A percentile compares a stretch with the other conserved stretches of the same genome.
Conservation (phyloP, 129 eudicot species). For the Silybum marianum region DNA sequence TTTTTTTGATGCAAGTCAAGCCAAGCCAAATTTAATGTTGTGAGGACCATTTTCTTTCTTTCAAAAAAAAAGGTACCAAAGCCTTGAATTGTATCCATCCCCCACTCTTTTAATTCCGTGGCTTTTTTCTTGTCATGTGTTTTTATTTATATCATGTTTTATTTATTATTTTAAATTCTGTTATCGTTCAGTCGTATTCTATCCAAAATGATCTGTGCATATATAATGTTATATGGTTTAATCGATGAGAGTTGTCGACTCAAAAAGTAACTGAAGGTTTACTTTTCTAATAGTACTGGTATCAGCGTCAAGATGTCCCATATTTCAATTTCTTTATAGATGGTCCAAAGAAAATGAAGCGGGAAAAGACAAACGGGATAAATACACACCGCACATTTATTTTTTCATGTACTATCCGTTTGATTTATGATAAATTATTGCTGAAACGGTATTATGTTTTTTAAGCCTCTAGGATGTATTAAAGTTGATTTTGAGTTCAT, state of each 20-base stretch:
- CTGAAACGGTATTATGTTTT: not conserved
- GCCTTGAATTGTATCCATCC: constrained; percentile 12
- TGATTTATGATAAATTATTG: not conserved
- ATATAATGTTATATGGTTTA: too few relatives aligned
- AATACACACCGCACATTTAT: not conserved
- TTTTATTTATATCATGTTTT: not conserved
- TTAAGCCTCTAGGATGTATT: not conserved
- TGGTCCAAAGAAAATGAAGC: not conserved
- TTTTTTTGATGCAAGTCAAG: too few relatives aligned
- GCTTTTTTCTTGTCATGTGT: not conserved
- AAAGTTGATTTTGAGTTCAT: not conserved
- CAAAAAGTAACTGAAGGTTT: not conserved
- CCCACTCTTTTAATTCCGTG: not conserved
- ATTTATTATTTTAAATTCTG: too few relatives aligned
- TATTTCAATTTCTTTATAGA: not conserved
- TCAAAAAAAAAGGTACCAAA: constrained; percentile 17
- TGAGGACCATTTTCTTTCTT: constrained; percentile 21
- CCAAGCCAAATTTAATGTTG: not conserved
- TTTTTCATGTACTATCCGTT: not conserved
- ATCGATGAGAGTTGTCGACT: not conserved
- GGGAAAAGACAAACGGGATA: not conserved
- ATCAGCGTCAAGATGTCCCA: not conserved
- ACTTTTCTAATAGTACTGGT: not conserved
- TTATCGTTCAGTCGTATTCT: not conserved
- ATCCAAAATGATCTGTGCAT: not conserved